Evolutionary conservation across 2,329 filamentous ascomycete species (phyloP), one percentile per base, ranked within the genome.

Genomic region (Rutstroemia sp.): DNA sequence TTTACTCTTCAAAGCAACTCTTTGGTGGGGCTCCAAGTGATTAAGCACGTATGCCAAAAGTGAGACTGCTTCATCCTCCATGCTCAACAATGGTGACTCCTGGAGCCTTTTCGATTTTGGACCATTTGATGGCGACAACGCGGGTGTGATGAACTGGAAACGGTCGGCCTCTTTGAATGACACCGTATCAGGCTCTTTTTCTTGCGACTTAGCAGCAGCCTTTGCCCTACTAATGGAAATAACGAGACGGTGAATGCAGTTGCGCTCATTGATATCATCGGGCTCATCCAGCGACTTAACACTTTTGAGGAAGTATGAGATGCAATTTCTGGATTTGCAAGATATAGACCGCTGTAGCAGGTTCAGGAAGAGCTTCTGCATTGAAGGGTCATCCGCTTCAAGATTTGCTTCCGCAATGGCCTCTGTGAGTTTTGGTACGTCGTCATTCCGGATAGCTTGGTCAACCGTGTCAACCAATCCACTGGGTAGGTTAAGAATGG

Each of bases 231-330:
- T 92, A 64, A 96, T 95, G 19, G 92, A 86, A 58, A 97, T 95
- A 44, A 99, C 87, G 2, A 97, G 77, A 8, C 94, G 86, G 70
- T 99, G 94, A 49, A 99, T 83, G 69, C 90, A 94, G 69, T 96
- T 99, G 12, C 94, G 86, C 65, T 87, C 86, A 72, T 97, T 96
- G 68, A 99, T 90, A 67, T 97, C 94, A 63, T 95, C 89, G 2
- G 88, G 82, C 67, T 96, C 92, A 50, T 95, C 85, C 2, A 97
- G 78, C 1, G 81, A 84, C 46, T 83, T 79, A 51, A 94, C 78
- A 44, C 84, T 79, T 10, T 76, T 73, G 2, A 99, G 71, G 1
- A 97, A 78, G 57, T 80, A 80, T n/a, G 80, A 74, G 50, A 96
- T 87, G 66, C 84, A 91, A 23, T 76, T 72, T 65, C 80, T 86